phyloP scores from a whole-genome alignment of 768 basidiomycete species.

The Galerina marginata region DNA sequence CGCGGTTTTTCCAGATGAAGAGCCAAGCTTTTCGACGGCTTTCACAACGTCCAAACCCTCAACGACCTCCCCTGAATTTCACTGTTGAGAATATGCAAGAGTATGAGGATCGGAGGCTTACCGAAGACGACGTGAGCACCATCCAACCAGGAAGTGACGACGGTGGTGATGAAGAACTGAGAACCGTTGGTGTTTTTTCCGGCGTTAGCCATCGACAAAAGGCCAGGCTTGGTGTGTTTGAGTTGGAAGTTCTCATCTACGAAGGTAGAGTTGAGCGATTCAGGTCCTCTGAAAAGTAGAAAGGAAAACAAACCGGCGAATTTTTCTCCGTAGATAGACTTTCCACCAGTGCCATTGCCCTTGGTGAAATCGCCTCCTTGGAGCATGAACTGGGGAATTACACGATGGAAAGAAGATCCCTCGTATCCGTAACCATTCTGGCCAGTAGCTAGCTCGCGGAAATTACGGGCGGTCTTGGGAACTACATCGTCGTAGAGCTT shows the following conservation, averaged over 20 bases:
- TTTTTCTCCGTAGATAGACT: constrained; percentile 77
- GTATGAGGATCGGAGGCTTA: constrained; percentile 26
- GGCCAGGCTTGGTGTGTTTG: constrained; percentile 73
- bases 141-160: constrained; percentile 73
- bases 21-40: constrained; percentile 47
- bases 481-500: constrained; percentile 83
- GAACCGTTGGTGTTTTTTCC: constrained; percentile 88
- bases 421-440: constrained; percentile 76
- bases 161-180: constrained; percentile 92
- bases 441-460: constrained; percentile 88
- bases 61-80: constrained; percentile 61
- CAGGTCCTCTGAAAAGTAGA: not conserved
- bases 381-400: constrained; percentile 87
- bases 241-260: constrained; percentile 85
- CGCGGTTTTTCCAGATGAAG: constrained; percentile 43
- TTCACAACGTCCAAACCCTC: constrained; percentile 63
- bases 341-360: constrained; percentile 77
- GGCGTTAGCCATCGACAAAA: constrained; percentile 84
- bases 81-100: not conserved
- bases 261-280: not conserved
- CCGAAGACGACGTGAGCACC: constrained; percentile 77
- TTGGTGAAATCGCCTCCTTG: constrained; percentile 91
- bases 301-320: constrained; percentile 55
- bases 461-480: constrained; percentile 80
- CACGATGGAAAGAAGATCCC: constrained; percentile 78